phyloP scores from a whole-genome alignment of 192 early-diverging fungal species.

The Phycomyces blakesleeanus region DNA sequence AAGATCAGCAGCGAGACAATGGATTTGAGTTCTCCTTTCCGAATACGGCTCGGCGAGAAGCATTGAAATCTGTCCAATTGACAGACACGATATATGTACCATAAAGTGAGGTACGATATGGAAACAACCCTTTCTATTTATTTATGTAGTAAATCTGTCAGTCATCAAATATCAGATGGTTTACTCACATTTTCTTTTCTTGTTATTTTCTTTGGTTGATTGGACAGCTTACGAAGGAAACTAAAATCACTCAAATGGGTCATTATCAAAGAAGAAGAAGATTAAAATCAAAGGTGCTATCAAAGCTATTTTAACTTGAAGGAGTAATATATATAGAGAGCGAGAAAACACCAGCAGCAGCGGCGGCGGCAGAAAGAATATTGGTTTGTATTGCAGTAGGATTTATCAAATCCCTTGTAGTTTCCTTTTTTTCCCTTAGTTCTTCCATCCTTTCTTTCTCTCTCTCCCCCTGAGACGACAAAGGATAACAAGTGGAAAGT shows the following conservation, averaged over 20 bases:
- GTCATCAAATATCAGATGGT: no score
- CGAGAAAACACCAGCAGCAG: no score
- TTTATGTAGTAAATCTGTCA: no score
- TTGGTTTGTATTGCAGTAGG: background rate
- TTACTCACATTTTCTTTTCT: background rate
- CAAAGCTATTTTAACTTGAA: no score
- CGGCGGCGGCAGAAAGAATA: background rate
- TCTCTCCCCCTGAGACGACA: background rate
- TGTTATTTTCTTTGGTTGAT: background rate
- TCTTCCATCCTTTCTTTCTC: no score
- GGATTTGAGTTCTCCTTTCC: conserved; percentile 29
- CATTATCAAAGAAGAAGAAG: no score
- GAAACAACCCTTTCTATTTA: conserved; percentile 27
- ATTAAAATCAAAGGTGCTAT: no score
- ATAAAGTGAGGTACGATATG: conserved; percentile 27
- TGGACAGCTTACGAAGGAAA: conserved; percentile 32
- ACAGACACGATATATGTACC: conserved; percentile 24
- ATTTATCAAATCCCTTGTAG: no score
- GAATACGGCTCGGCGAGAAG: conserved; percentile 13
- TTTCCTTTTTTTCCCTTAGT: no score
- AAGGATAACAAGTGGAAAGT: background rate
- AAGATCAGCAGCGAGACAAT: conserved; percentile 30
- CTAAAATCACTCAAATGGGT: conserved; percentile 39
- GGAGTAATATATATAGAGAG: no score
- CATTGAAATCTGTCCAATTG: conserved; percentile 29